Evolutionary conservation across 1,284 basidiomycete genomes (phyloP).

Genomic region (Leccinum subfulvum): DNA sequence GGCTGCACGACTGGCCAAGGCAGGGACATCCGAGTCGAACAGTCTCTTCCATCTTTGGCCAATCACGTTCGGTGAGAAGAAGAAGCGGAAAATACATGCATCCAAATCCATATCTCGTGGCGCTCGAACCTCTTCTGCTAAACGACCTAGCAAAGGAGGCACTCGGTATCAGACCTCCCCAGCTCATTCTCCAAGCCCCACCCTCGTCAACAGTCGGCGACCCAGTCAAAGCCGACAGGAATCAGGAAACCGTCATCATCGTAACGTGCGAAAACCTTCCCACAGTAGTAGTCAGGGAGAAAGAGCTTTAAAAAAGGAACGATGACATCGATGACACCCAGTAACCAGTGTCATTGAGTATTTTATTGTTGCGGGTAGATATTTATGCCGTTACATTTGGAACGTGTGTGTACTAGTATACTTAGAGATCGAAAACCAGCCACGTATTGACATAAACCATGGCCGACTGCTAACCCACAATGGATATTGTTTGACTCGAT

Average conservation of each 20-base stretch:
- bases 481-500: slow-evolving; percentile 3
- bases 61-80: slow-evolving; percentile 20
- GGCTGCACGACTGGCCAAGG: slow-evolving; percentile 25
- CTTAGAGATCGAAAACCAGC: background rate
- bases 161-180: slow-evolving; percentile 16
- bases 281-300: slow-evolving; percentile 11
- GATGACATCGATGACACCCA: background rate
- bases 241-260: slow-evolving; percentile 5
- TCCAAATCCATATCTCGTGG: slow-evolving; percentile 5
- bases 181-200: slow-evolving; percentile 18
- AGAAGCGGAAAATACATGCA: slow-evolving; percentile 13
- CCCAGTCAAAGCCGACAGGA: slow-evolving; percentile 18
- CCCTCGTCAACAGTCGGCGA: slow-evolving; percentile 19
- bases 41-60: slow-evolving; percentile 20
- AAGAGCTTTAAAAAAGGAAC: slow-evolving; percentile 8
- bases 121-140: slow-evolving; percentile 15
- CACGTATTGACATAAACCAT: background rate
- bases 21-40: slow-evolving; percentile 6
- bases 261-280: slow-evolving; percentile 23
- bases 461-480: background rate
- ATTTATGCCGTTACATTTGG: slow-evolving; percentile 23
- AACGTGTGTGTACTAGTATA: background rate
- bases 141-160: slow-evolving; percentile 8
- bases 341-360: slow-evolving; percentile 14
- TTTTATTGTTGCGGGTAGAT: slow-evolving; percentile 20